A percentile compares a stretch with the other conserved stretches of the same genome.
Evolutionary conservation across 441 rosid species (phyloP).

Genomic region (Arabidopsis lyrata): DNA sequence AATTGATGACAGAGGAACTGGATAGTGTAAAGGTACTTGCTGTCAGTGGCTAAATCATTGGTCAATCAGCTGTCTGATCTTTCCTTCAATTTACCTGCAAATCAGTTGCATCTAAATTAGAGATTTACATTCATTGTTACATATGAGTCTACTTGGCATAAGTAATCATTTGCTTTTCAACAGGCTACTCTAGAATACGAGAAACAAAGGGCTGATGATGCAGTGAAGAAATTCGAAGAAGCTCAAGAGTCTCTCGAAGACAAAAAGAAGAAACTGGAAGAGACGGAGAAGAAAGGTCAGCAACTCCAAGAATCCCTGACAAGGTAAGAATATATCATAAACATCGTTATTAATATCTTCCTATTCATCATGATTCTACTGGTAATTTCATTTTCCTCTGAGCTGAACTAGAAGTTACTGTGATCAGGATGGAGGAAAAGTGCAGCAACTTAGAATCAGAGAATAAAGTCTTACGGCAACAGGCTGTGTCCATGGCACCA

Average conservation of each 20-base stretch:
- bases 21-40: slow-evolving; percentile 74
- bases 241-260: slow-evolving; percentile 63
- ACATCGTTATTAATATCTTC: slow-evolving; percentile 9
- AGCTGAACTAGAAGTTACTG: slow-evolving; percentile 32
- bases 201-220: slow-evolving; percentile 71
- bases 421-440: slow-evolving; percentile 90
- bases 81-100: slow-evolving; percentile 3
- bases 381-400: slow-evolving; percentile 26
- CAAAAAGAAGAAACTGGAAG: slow-evolving; percentile 66
- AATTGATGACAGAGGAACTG: slow-evolving; percentile 76
- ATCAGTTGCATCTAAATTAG: slow-evolving; percentile 3
- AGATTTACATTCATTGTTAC: slow-evolving; percentile 15
- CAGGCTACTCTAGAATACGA: slow-evolving; percentile 75
- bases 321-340: slow-evolving; percentile 56
- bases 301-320: slow-evolving; percentile 85
- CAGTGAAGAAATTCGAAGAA: slow-evolving; percentile 70
- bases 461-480: slow-evolving; percentile 94
- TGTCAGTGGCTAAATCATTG: slow-evolving; percentile 14
- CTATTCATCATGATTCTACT: slow-evolving; percentile 21
- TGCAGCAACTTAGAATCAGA: slow-evolving; percentile 88
- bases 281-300: slow-evolving; percentile 77
- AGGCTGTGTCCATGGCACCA: slow-evolving; percentile 98
- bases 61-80: neutral
- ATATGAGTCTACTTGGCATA: neutral
- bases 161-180: slow-evolving; percentile 7